Conservation (phyloP, 2,329 filamentous ascomycete genomes). For the Aspergillus sp. region DNA sequence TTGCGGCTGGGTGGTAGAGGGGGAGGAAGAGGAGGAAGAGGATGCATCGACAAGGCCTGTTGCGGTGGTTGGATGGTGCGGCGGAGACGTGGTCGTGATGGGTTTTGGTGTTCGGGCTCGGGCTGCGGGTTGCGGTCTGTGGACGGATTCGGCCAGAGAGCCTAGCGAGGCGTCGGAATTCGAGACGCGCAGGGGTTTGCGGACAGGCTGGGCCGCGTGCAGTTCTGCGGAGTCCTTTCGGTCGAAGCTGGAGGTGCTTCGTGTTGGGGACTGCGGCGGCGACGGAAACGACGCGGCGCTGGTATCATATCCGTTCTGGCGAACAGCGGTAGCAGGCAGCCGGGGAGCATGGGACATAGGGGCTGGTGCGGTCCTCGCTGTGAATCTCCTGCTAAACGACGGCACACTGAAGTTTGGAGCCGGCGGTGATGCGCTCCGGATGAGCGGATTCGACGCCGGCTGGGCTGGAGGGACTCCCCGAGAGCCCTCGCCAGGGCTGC, state of each 20-base stretch:
- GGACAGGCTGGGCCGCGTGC: slow-evolving; percentile 6
- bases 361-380: slow-evolving; percentile 13
- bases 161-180: slow-evolving; percentile 25
- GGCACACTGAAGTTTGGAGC: slow-evolving; percentile 36
- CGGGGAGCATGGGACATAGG: slow-evolving; percentile 9
- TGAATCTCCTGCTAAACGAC: slow-evolving; percentile 31
- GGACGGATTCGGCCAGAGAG: too few species aligned
- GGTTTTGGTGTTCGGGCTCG: too few species aligned
- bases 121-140: too few species aligned
- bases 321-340: too few species aligned
- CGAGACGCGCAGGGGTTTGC: slow-evolving; percentile 15
- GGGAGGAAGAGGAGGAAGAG: too few species aligned
- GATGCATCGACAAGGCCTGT: too few species aligned
- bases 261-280: slow-evolving; percentile 24
- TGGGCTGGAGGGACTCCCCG: slow-evolving; percentile 14
- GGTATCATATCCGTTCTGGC: slow-evolving; percentile 5
- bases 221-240: slow-evolving; percentile 14
- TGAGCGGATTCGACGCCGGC: slow-evolving; percentile 15
- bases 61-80: too few species aligned
- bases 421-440: slow-evolving; percentile 24
- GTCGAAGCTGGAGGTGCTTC: slow-evolving; percentile 15
- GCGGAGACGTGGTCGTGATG: too few species aligned
- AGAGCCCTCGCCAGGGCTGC: slow-evolving; percentile 11
- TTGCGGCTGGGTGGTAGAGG: slow-evolving; percentile 5
- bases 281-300: slow-evolving; percentile 18